These are phyloP conservation scores for Physocladia obscura DNA, from an alignment of 192 early-diverging fungal species.

Conservation along the genomic window DNA sequence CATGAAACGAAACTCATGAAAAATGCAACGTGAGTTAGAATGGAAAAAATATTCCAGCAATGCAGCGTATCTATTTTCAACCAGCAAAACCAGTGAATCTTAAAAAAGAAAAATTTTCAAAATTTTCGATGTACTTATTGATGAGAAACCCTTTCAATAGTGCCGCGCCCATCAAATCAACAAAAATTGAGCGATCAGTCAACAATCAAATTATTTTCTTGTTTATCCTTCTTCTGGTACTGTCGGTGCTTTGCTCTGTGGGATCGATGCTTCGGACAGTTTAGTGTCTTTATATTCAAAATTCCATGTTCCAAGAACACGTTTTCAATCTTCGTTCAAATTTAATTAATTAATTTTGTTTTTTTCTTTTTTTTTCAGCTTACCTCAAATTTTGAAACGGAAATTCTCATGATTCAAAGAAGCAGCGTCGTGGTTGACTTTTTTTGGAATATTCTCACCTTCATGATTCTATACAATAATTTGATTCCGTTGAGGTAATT, in stretches of 20 bases:
- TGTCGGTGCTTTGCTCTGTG: constrained; percentile 83
- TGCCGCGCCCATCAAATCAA: constrained; percentile 91
- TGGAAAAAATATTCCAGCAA: no score
- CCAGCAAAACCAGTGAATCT: no score
- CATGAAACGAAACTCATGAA: constrained; percentile 98
- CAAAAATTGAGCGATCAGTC: constrained; percentile 86
- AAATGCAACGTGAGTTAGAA: constrained; percentile 74
- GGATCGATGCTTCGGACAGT: constrained; percentile 61
- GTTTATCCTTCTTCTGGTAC: constrained; percentile 77
- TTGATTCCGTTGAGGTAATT: constrained; percentile 87
- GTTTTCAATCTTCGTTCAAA: neutral
- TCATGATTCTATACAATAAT: constrained; percentile 98
- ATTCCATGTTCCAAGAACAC: neutral
- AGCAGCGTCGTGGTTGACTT: constrained; percentile 46
- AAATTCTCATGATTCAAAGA: constrained; percentile 29
- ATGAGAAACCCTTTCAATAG: constrained; percentile 21
- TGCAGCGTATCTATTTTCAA: no score
- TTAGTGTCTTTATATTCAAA: no score
- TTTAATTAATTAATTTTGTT: neutral
- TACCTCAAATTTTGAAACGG: constrained; percentile 34
- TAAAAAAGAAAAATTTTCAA: no score
- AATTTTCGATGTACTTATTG: neutral
- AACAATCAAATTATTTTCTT: constrained; percentile 93
- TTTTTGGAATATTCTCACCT: constrained; percentile 89
- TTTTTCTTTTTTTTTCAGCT: constrained; percentile 23